A percentile compares a stretch with the other conserved stretches of the same genome.
phyloP scores from a whole-genome alignment of 257 asterid species.

The Plantago elongata region DNA sequence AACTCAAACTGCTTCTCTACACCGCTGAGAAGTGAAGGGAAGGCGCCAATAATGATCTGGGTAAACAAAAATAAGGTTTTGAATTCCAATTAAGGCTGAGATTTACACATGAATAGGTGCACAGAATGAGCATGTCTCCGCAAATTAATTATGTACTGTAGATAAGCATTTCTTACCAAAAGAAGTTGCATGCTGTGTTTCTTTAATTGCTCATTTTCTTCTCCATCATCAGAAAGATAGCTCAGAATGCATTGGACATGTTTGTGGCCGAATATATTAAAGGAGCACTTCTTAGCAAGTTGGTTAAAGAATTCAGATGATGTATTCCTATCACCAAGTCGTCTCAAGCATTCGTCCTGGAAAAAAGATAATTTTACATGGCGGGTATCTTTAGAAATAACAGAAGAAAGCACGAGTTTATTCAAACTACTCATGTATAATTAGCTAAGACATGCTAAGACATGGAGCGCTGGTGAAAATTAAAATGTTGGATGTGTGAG shows the following conservation, averaged over 20 bases:
- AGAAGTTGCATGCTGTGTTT: constrained; percentile 55
- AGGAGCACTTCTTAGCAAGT: constrained; percentile 54
- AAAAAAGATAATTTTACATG: constrained; percentile 19
- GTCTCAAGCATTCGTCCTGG: constrained; percentile 55
- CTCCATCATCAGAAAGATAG: constrained; percentile 39
- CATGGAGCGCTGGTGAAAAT: no score
- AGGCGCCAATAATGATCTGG: constrained; percentile 62
- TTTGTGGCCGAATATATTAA: constrained; percentile 57
- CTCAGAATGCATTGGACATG: constrained; percentile 53
- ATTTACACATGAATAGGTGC: constrained; percentile 7
- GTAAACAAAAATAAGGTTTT: constrained; percentile 17
- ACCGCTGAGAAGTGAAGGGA: constrained; percentile 74
- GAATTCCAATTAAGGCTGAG: constrained; percentile 1
- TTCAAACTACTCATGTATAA: not conserved
- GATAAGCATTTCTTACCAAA: constrained; percentile 51
- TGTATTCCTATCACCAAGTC: constrained; percentile 40
- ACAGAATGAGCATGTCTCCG: not conserved
- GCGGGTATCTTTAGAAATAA: constrained; percentile 15
- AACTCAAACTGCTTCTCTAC: constrained; percentile 48
- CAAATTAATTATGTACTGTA: not conserved
- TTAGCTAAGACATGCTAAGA: no score
- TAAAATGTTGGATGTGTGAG: no score
- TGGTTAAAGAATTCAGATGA: constrained; percentile 51
- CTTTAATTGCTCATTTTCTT: constrained; percentile 39
- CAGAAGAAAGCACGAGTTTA: constrained; percentile 8